Conservation (phyloP, 306 rosid genomes). For the Parietaria judaica region DNA sequence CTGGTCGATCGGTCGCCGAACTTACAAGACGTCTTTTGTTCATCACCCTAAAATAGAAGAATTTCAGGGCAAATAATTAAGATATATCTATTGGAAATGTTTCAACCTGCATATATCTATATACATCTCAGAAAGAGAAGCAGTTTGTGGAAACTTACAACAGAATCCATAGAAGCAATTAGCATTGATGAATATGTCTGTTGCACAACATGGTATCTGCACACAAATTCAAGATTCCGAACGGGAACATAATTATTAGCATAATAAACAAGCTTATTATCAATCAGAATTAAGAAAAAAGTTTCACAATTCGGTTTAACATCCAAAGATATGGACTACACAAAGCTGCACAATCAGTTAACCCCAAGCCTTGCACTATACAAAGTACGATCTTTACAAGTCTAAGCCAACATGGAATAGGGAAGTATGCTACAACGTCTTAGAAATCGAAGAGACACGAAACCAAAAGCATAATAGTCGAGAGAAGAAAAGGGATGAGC, state of each 20-base stretch:
- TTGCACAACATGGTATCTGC: conserved; percentile 24
- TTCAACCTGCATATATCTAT: background rate
- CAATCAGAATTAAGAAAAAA: background rate
- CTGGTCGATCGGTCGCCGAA: conserved; percentile 72
- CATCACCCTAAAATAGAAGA: conserved; percentile 44
- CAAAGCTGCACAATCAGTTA: background rate
- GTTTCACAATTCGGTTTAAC: background rate
- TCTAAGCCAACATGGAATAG: too few relatives aligned
- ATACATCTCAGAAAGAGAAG: background rate
- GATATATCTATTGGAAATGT: background rate
- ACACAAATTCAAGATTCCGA: background rate
- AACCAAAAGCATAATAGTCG: too few relatives aligned
- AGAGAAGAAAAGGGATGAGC: too few relatives aligned
- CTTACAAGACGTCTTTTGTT: conserved; percentile 25
- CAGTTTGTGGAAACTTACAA: conserved; percentile 31
- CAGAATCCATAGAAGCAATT: conserved; percentile 39
- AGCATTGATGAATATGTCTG: conserved; percentile 2
- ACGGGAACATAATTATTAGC: background rate
- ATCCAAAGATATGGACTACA: conserved; percentile 1
- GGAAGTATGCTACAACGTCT: too few relatives aligned
- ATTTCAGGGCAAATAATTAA: background rate
- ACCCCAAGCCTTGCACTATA: background rate
- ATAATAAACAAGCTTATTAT: background rate
- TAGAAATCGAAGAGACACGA: too few relatives aligned
- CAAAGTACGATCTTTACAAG: too few relatives aligned